Evolutionary conservation across 306 rosid species (phyloP), one percentile per base, ranked within the genome.

Genomic region (Trichosanthes cucumerina): DNA sequence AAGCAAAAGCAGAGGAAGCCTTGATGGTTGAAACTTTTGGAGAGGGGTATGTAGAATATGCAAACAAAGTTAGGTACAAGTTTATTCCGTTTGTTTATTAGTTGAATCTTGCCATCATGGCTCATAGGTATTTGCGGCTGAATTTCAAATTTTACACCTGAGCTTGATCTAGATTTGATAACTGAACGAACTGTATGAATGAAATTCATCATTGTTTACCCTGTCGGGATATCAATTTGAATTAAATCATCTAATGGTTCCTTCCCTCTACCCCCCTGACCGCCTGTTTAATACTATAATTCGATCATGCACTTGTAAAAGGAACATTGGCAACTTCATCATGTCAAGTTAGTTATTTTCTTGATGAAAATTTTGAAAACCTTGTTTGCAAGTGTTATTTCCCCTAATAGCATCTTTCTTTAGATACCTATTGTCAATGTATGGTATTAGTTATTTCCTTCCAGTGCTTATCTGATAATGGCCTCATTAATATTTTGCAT

Each of bases 21-120:
- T 83, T 92, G 90, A 95, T 95, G 99, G 83, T 91, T 70, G 97
- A 91, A 88, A 79, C 90, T 81, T 95, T 95, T 59, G 96, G 97
- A 39, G 87, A 86, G 81, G 80, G 82, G 12, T 92, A 92, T 87
- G 73, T 73, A 39, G 90, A 92, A 69, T 95, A 92, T 88, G 92
- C 97, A 21, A 82, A 80, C 86, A 89, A 88, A 82, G 96, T 89
- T 75, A 89, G 86, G 90, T 84, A 73, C 89, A 95, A 89, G 90
- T 89, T 92, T 64, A 88, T 92, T 83, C 99, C 99, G 63, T 88
- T 87, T 81, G 78, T 95, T 64, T 95, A 84, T 82, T 95, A 90
- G 92, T 84, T 73, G 50, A 39, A 54, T n/a, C 28, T 44, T 1
- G 41, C 11, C 36, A 28, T 46, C 78, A 14, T 73, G 60, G 44